Conservation (phyloP, 345 rosid genomes). For the Litchi chinensis region DNA sequence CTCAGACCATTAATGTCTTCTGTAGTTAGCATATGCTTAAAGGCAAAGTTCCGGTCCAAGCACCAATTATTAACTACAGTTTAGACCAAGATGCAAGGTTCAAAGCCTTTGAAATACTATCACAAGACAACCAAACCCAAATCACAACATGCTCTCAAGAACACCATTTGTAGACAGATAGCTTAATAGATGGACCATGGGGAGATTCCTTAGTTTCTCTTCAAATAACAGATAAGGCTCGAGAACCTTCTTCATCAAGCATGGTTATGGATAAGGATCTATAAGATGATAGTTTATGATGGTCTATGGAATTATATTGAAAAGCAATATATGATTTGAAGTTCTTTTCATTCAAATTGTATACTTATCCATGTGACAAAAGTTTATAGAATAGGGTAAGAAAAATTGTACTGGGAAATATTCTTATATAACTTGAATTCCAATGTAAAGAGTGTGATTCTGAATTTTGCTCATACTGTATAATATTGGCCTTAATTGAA, state of each 20-base stretch:
- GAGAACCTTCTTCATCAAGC: constrained; percentile 30
- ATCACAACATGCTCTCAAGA: constrained; percentile 44
- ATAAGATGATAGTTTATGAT: not conserved
- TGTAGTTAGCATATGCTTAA: constrained; percentile 83
- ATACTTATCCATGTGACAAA: too few relatives aligned
- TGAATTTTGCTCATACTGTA: too few relatives aligned
- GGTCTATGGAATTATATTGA: too few relatives aligned
- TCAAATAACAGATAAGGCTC: constrained; percentile 36
- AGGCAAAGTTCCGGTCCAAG: constrained; percentile 69
- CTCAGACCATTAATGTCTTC: constrained; percentile 86
- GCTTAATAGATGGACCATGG: constrained; percentile 38
- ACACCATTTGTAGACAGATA: constrained; percentile 42
- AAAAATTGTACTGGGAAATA: too few relatives aligned
- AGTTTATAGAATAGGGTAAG: too few relatives aligned
- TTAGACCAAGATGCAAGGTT: constrained; percentile 62
- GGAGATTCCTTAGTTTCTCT: constrained; percentile 50
- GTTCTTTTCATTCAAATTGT: too few relatives aligned
- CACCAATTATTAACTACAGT: constrained; percentile 67
- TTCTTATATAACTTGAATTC: too few relatives aligned
- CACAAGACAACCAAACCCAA: constrained; percentile 62
- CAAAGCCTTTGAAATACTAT: constrained; percentile 70
- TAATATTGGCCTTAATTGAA: too few relatives aligned
- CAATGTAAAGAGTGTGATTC: too few relatives aligned
- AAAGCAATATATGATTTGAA: too few relatives aligned
- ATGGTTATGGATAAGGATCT: constrained; percentile 30